phyloP scores from a whole-genome alignment of 768 basidiomycete genomes.

The Rhizopogon vesiculosus region DNA sequence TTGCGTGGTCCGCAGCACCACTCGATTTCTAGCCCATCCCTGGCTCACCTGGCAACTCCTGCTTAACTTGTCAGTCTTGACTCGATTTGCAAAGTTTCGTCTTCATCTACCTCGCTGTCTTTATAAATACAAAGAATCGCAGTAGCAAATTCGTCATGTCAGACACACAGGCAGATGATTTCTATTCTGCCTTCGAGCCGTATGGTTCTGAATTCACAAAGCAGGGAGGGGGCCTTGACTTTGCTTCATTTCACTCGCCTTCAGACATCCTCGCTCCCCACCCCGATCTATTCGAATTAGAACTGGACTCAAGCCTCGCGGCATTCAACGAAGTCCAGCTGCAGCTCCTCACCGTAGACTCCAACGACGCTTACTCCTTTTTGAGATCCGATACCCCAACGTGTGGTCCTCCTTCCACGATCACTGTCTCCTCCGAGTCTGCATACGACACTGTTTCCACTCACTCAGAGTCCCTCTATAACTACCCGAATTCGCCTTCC shows the following conservation, averaged over 20 bases:
- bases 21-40: slow-evolving; percentile 5
- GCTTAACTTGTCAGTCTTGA: slow-evolving; percentile 8
- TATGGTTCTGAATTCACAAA: slow-evolving; percentile 34
- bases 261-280: slow-evolving; percentile 72
- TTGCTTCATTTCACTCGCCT: slow-evolving; percentile 65
- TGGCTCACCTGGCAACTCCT: slow-evolving; percentile 2
- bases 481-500: slow-evolving; percentile 52
- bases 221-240: slow-evolving; percentile 48
- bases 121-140: slow-evolving; percentile 12
- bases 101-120: background rate
- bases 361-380: slow-evolving; percentile 60
- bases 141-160: slow-evolving; percentile 23
- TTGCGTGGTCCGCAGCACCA: slow-evolving; percentile 30
- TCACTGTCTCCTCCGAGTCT: slow-evolving; percentile 78
- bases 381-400: slow-evolving; percentile 59
- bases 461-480: slow-evolving; percentile 68
- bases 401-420: slow-evolving; percentile 70
- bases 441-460: slow-evolving; percentile 65
- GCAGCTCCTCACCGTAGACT: slow-evolving; percentile 60
- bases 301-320: slow-evolving; percentile 69
- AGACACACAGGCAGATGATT: slow-evolving; percentile 26
- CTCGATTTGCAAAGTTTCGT: slow-evolving; percentile 1
- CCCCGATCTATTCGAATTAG: slow-evolving; percentile 79
- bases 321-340: slow-evolving; percentile 60
- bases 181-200: slow-evolving; percentile 28